Base-by-base conservation (phyloP, 306 rosid genomes). In the Gynostemma pentaphyllum region DNA sequence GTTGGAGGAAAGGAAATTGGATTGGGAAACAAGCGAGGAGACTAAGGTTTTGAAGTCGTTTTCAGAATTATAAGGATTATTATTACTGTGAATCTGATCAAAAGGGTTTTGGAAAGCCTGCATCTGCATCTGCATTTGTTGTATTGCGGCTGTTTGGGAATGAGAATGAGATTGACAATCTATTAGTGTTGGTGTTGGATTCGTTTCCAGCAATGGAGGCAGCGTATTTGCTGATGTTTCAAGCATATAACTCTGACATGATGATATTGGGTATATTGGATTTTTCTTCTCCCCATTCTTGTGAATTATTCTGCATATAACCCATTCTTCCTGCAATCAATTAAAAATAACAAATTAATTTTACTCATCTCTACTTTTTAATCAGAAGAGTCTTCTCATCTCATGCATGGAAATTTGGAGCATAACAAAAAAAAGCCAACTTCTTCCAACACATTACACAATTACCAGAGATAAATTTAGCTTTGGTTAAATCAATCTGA, bases 311-410 rank as follows among this genome's bases (percentile, higher is more conserved):
- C 96, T 83, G 73, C 96, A 88, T 62, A 85, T 85, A 70, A 88
- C 94, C 96, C 96, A 85, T 69, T 88, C 96, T 69, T 88, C 94
- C 96, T 88, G 82, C 60, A 23, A 28, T n/a, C n/a, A n/a, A n/a
- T n/a, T n/a, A n/a, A n/a, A n/a, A n/a, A n/a, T n/a, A n/a, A n/a
- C n/a, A n/a, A n/a, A n/a, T n/a, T n/a, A n/a, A n/a, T n/a, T n/a
- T n/a, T n/a, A n/a, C n/a, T n/a, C n/a, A n/a, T n/a, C n/a, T n/a
- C n/a, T n/a, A n/a, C n/a, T n/a, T n/a, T n/a, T n/a, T n/a, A n/a
- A n/a, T n/a, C n/a, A n/a, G n/a, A n/a, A n/a, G n/a, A n/a, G n/a
- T n/a, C n/a, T n/a, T n/a, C n/a, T n/a, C n/a, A n/a, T n/a, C n/a
- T 50, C 29, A 26, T 50, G 59, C 59, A 52, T 26, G 59, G 18